Conservation (phyloP, 257 asterid genomes). For the Fraxinus cuspidata region DNA sequence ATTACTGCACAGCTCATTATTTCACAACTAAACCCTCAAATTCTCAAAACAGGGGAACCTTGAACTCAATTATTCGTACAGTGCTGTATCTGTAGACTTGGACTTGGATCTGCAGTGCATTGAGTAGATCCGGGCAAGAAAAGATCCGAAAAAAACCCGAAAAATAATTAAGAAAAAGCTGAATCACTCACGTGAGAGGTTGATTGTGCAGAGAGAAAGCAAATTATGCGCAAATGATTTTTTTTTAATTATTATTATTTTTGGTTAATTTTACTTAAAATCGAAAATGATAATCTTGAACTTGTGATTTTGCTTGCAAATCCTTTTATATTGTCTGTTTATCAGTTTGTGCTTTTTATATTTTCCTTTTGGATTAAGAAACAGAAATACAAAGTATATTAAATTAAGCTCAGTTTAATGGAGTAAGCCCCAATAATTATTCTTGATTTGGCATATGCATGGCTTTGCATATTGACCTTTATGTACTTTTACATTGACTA, state of each 20-base stretch:
- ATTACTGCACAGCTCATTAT: neutral
- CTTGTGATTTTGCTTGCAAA: neutral
- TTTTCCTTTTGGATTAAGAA: neutral
- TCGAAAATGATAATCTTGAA: neutral
- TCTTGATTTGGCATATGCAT: neutral
- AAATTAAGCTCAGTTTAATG: neutral
- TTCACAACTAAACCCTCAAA: conserved; percentile 16
- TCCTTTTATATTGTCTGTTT: neutral
- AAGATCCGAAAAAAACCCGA: conserved; percentile 32
- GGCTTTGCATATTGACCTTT: neutral
- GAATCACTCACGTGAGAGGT: conserved; percentile 64
- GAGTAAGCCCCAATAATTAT: neutral
- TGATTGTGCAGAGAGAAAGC: conserved; percentile 63
- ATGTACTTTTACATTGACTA: neutral
- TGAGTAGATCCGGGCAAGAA: conserved; percentile 39
- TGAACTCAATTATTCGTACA: conserved; percentile 8
- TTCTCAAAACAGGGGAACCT: conserved; percentile 9
- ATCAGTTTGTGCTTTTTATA: neutral
- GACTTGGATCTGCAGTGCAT: conserved; percentile 50
- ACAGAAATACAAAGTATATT: neutral
- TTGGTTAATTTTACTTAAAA: neutral
- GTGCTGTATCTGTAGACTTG: conserved; percentile 15
- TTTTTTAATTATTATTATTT: neutral
- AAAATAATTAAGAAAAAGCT: conserved; percentile 35
- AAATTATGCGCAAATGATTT: conserved; percentile 40